phyloP scores from a whole-genome alignment of 257 asterid genomes.

The Penstemon davidsonii region DNA sequence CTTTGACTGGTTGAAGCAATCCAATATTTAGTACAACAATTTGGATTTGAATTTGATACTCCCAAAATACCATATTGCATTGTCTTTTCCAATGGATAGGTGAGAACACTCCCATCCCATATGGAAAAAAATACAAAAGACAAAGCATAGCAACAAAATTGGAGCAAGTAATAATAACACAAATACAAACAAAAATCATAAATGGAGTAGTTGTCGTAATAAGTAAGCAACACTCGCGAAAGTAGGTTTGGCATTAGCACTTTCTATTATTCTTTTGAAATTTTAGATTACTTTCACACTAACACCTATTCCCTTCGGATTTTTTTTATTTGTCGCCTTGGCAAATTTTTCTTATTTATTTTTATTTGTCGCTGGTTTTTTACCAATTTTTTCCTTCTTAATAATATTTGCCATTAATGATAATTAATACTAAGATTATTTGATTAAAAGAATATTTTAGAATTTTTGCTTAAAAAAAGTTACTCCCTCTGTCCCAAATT shows the following conservation, averaged over 20 bases:
- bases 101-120: neutral
- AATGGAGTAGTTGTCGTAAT: constrained; percentile 23
- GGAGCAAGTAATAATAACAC: constrained; percentile 11
- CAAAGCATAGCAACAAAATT: constrained; percentile 27
- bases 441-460: no score
- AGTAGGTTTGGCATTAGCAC: neutral
- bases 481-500: no score
- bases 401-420: no score
- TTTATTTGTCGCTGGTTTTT: no score
- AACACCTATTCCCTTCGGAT: no score
- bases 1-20: neutral
- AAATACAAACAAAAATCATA: constrained; percentile 22
- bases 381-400: no score
- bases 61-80: neutral
- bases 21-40: neutral
- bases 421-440: no score
- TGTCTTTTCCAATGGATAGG: constrained; percentile 29
- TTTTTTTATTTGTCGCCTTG: no score
- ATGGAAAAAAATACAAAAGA: constrained; percentile 21
- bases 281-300: no score
- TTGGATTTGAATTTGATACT: neutral
- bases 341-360: no score
- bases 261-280: no score
- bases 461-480: no score
- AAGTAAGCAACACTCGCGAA: neutral